Conservation (phyloP, 495 filamentous ascomycete genomes). For the Hypoxylon perforatum region DNA sequence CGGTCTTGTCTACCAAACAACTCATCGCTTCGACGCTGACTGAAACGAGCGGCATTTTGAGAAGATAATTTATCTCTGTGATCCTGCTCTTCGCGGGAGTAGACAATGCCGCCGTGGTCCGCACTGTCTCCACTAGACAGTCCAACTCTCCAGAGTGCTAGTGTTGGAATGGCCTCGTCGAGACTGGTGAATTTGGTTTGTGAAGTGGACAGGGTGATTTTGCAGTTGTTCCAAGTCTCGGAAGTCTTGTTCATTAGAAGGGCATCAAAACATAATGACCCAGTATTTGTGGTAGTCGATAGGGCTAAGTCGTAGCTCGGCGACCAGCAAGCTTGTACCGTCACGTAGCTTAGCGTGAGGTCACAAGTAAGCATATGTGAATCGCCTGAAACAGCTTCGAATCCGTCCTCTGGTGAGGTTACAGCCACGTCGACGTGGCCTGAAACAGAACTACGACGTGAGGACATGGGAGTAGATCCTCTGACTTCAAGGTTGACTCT, state of each 20-base stretch:
- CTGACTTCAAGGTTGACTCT: slow-evolving; percentile 66
- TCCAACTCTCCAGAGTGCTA: slow-evolving; percentile 71
- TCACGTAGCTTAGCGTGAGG: slow-evolving; percentile 72
- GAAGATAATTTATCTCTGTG: not conserved
- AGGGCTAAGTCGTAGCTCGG: slow-evolving; percentile 74
- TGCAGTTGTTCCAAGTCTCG: slow-evolving; percentile 75
- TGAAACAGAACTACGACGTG: slow-evolving; percentile 65
- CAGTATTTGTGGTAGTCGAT: slow-evolving; percentile 65
- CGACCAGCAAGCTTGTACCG: slow-evolving; percentile 69
- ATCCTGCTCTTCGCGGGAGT: not conserved
- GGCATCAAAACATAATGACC: slow-evolving; percentile 69
- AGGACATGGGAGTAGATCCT: slow-evolving; percentile 63
- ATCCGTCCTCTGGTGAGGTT: slow-evolving; percentile 36
- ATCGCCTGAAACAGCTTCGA: slow-evolving; percentile 30
- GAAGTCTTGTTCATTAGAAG: slow-evolving; percentile 72
- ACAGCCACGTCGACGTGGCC: slow-evolving; percentile 48
- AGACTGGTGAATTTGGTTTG: slow-evolving; percentile 72
- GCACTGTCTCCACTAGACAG: slow-evolving; percentile 46
- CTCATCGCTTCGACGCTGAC: not conserved
- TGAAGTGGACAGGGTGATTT: slow-evolving; percentile 73
- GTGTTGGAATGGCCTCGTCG: slow-evolving; percentile 65
- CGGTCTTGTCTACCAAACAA: slow-evolving; percentile 44
- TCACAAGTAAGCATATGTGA: slow-evolving; percentile 50
- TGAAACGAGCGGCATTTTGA: not conserved
- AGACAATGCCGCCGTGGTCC: slow-evolving; percentile 15